Base-by-base conservation (phyloP, 2,329 filamentous ascomycete species). In the Lachnellula willkommii region DNA sequence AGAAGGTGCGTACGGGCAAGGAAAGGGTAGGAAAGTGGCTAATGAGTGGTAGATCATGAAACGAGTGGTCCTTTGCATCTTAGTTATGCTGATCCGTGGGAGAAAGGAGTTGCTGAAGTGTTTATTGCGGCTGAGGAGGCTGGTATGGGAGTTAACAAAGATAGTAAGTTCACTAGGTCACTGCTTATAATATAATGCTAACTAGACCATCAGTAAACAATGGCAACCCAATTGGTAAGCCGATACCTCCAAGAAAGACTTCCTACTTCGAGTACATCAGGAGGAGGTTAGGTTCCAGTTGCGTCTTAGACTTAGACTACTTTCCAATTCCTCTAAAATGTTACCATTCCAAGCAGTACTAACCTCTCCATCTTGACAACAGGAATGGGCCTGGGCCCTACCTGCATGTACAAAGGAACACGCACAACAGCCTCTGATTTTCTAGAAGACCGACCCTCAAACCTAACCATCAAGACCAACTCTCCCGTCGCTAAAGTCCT, bases 401-500 rank as follows among this genome's bases (percentile, higher is more conserved):
- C 75, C 47, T 80, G 79, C 11, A 72, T 76, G n/a, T 64, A 72
- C 26, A 70, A 75, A 7, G 80, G 79, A 1, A 50, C 72, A 8
- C 71, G 80, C 17, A 75, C 75, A 0, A 84, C 80, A 0, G 76
- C 81, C 0, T 71, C 71, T 1, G 80, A 82, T 57, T 69, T 83
- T 47, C 60, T 85, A 11, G 58, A 61, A 1, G 63, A 69, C 3
- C 46, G 64, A 0, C 78, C 79, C 0, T 64, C 70, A 0, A 86
- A 85, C 57, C 66, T 87, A 40, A 77, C 74, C 0, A 70, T 85
- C 26, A 58, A 79, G 56, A 79, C 78, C 4, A 68, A 75, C 20
- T 68, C 77, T 0, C 72, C 73, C 2, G 79, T 83, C 5, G 72
- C 74, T 39, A 74, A 73, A 5, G 56, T 83, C 1, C 48, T 82